Conservation (phyloP, 768 basidiomycete genomes). For the Sporobolomyces pararoseus region DNA sequence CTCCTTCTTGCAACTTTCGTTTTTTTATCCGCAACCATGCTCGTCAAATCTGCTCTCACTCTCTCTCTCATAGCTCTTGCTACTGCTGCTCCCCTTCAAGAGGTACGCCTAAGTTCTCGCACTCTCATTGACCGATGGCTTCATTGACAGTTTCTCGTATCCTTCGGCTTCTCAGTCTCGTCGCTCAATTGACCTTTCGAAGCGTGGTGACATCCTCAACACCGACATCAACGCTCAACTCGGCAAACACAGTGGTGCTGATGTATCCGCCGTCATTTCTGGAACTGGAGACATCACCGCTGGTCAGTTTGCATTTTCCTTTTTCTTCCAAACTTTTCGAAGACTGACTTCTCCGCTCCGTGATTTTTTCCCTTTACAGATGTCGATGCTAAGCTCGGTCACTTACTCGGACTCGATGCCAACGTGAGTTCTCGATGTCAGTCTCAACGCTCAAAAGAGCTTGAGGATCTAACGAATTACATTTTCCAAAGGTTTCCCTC, state of each 20-base stretch:
- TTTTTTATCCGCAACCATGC: constrained; percentile 8
- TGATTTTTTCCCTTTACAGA: not conserved
- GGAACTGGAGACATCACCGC: not conserved
- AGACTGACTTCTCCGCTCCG: not conserved
- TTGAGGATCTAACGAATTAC: not conserved
- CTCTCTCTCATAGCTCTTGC: constrained; percentile 14
- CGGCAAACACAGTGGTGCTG: not conserved
- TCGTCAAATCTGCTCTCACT: constrained; percentile 20
- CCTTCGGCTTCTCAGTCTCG: not conserved
- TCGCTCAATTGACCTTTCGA: constrained; percentile 4
- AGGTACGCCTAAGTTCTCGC: not conserved
- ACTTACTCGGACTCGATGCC: constrained; percentile 1
- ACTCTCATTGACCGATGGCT: not conserved
- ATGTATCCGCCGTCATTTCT: not conserved
- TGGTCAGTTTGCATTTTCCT: not conserved
- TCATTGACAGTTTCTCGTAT: no score
- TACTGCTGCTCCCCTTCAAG: constrained; percentile 5
- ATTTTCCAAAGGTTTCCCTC: not conserved
- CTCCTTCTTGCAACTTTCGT: not conserved
- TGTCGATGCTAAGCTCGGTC: not conserved
- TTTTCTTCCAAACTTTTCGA: not conserved
- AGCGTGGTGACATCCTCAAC: not conserved
- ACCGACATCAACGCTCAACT: not conserved
- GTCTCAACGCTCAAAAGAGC: not conserved
- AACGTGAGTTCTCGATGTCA: not conserved